Base-by-base conservation (phyloP, 176 grass and related monocot genomes). In the Phoenix roebelenii region DNA sequence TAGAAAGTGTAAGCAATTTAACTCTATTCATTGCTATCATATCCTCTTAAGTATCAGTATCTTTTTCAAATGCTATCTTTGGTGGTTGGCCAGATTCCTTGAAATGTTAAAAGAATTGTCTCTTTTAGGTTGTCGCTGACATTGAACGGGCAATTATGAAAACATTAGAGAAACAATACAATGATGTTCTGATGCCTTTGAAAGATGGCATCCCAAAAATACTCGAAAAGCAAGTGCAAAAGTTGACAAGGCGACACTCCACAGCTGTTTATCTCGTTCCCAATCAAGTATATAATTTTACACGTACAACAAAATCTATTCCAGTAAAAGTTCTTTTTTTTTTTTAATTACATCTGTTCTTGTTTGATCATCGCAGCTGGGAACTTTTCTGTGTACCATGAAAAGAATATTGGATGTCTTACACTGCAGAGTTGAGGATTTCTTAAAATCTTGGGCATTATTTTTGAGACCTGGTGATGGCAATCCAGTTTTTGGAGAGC, bases 331-430 rank as follows among this genome's bases (percentile, higher is more conserved):
- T 44, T 44, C 35, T 14, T 44, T 2, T 44, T 2, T 12, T 35
- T 28, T 3, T 51, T 16, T 64, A 53, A 49, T 23, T 26, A n/a
- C 30, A 52, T 3, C 7, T 64, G 1, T 77, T 20, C 15, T 64
- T 35, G 52, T 55, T 61, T 29, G 35, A 44, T 44, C 35, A 55
- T 87, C 50, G 63, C 83, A 96, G 92, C 65, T 96, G 72, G 92
- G 92, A 71, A 90, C 84, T 69, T 96, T 96, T 75, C 71, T 96
- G 80, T 90, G 87, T 73, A 82, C 86, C 18, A 60, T 96, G 18
- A 90, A 90, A 86, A 87, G 86, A 77, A 90, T 96, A 50, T 73
- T 96, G 55, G 92, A 96, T 63, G 81, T 96, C 61, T 76, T 90
- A 72, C 92, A 96, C 72, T 70, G 70, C 56, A 72, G 80, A 79